Percentiles rank a stretch among this genome's conserved stretches.
Conservation (phyloP, 176 grass and related monocot genomes). For the Urochloa ruziziensis region DNA sequence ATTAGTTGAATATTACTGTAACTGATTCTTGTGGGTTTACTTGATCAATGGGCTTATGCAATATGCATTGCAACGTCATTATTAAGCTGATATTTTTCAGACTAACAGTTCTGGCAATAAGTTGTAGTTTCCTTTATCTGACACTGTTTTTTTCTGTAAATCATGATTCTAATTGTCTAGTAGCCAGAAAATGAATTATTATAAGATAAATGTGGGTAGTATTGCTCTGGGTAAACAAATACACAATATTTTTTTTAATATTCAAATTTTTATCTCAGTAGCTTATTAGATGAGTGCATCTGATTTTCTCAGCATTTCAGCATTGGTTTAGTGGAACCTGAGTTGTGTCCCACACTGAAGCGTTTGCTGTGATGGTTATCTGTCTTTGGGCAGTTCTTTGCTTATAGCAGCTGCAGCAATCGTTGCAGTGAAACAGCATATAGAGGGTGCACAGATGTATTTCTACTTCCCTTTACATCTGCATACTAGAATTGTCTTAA, state of each 20-base stretch:
- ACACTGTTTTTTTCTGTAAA: neutral
- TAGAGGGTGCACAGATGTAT: neutral
- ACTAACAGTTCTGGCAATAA: neutral
- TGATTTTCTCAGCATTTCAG: neutral
- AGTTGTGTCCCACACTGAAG: neutral
- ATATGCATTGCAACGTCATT: neutral
- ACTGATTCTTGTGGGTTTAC: conserved; percentile 6
- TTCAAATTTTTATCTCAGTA: neutral
- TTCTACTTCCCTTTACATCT: too few relatives aligned
- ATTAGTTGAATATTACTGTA: neutral
- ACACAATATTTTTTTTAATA: neutral
- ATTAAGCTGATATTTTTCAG: neutral
- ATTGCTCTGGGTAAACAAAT: neutral
- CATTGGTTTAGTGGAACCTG: neutral
- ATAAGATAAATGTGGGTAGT: conserved; percentile 8
- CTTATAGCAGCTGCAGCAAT: neutral
- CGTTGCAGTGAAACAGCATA: neutral
- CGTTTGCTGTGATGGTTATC: neutral
- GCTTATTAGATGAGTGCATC: neutral
- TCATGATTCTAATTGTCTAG: neutral
- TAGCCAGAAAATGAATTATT: neutral
- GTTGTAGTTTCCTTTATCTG: neutral
- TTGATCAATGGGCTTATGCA: neutral
- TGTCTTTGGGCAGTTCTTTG: neutral
- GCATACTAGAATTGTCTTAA: too few relatives aligned